Evolutionary conservation across 257 asterid species (phyloP).

Genomic region (Solanum phureja): DNA sequence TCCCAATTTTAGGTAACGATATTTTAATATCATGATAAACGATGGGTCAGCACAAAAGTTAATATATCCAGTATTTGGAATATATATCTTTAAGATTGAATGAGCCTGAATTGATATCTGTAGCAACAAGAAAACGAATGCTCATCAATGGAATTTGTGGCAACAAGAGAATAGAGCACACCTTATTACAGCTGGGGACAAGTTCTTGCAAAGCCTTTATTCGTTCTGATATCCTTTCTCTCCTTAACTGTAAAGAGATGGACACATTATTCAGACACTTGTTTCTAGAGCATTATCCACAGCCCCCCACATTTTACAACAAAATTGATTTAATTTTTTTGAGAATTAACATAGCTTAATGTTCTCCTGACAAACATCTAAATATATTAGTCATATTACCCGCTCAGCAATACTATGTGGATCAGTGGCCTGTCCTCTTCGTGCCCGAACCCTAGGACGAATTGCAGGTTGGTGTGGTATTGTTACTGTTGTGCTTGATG

Average conservation of each 20-base stretch:
- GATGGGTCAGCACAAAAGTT: neutral
- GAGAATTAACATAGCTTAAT: neutral
- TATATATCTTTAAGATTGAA: neutral
- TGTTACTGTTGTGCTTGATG: constrained; percentile 37
- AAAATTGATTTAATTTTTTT: neutral
- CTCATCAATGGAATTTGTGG: neutral
- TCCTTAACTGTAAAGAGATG: constrained; percentile 45
- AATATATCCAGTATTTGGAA: neutral
- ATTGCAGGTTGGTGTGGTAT: constrained; percentile 55
- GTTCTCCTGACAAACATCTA: neutral
- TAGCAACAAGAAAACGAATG: neutral
- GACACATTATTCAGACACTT: neutral
- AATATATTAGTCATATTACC: constrained; percentile 20
- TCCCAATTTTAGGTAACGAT: neutral
- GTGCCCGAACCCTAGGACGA: constrained; percentile 68
- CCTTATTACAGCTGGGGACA: constrained; percentile 86
- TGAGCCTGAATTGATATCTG: neutral
- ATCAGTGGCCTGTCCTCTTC: constrained; percentile 61
- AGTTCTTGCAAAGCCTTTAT: constrained; percentile 81
- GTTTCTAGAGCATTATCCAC: neutral
- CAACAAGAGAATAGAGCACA: constrained; percentile 3
- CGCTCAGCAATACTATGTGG: constrained; percentile 45
- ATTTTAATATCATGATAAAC: neutral
- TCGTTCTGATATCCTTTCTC: constrained; percentile 76
- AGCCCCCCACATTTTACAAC: neutral